Evolutionary conservation across 129 eudicot species (phyloP).

Genomic region (Tagetes erecta): DNA sequence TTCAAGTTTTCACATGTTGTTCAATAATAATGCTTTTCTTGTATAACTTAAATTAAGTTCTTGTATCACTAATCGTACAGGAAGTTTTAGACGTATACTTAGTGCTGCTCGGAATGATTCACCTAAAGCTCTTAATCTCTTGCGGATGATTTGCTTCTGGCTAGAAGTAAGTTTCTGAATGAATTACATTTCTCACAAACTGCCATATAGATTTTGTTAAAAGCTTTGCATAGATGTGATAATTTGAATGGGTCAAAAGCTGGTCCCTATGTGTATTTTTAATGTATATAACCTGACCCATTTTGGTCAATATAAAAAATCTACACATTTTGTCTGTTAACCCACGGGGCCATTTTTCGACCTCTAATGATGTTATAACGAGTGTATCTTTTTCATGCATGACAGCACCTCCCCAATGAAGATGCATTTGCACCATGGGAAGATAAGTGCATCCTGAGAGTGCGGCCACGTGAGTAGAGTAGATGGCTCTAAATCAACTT

Average conservation of each 20-base stretch:
- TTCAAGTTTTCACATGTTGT: background rate
- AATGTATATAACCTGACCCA: background rate
- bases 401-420: constrained; percentile 30
- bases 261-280: too few relatives aligned
- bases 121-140: constrained; percentile 38
- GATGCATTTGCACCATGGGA: constrained; percentile 34
- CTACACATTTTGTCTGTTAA: background rate
- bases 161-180: constrained; percentile 39
- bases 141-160: constrained; percentile 55
- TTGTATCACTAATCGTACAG: constrained; percentile 34
- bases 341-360: background rate
- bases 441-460: constrained; percentile 13
- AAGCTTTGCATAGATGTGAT: background rate
- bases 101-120: constrained; percentile 24
- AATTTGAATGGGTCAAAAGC: background rate
- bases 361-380: background rate
- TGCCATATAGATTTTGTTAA: background rate
- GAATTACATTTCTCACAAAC: background rate
- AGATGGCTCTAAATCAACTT: background rate
- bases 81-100: constrained; percentile 33
- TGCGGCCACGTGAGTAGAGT: constrained; percentile 18
- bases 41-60: constrained; percentile 3
- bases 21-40: background rate
- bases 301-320: background rate
- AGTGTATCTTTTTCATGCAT: background rate